These are phyloP conservation scores for Claviceps cyperi DNA, from an alignment of 2,329 filamentous ascomycete genomes.

Conservation along the genomic window DNA sequence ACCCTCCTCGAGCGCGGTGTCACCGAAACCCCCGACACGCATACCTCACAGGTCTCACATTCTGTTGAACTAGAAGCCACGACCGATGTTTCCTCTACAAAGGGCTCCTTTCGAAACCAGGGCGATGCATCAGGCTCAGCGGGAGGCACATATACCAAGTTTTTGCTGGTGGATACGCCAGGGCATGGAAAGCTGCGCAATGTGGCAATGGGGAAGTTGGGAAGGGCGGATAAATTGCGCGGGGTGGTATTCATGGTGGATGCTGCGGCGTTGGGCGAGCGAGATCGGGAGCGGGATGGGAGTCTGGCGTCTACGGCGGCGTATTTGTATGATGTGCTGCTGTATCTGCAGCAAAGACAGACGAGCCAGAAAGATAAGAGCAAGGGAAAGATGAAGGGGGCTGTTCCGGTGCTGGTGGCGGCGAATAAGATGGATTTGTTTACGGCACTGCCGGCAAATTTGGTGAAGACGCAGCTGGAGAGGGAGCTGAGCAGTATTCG, in stretches of 20 bases:
- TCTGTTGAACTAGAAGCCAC: conserved; percentile 41
- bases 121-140: conserved; percentile 27
- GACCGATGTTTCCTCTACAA: conserved; percentile 25
- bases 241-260: conserved; percentile 86
- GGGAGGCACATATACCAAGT: conserved; percentile 45
- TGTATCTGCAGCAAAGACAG: conserved; percentile 63
- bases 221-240: conserved; percentile 35
- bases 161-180: conserved; percentile 75
- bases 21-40: conserved; percentile 29
- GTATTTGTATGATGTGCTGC: conserved; percentile 82
- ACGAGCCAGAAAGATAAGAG: conserved; percentile 29
- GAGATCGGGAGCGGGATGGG: conserved; percentile 21
- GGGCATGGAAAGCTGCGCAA: conserved; percentile 88
- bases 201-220: conserved; percentile 42
- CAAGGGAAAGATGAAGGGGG: conserved; percentile 18
- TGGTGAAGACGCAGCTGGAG: conserved; percentile 66
- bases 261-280: conserved; percentile 50
- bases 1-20: conserved; percentile 51
- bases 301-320: conserved; percentile 57
- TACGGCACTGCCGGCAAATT: conserved; percentile 66
- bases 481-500: conserved; percentile 68
- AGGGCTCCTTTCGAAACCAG: conserved; percentile 37
- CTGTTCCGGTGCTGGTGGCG: conserved; percentile 63
- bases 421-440: conserved; percentile 96
- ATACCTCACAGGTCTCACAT: conserved; percentile 37